Conservation (phyloP, 129 eudicot species). For the Logfia minima region DNA sequence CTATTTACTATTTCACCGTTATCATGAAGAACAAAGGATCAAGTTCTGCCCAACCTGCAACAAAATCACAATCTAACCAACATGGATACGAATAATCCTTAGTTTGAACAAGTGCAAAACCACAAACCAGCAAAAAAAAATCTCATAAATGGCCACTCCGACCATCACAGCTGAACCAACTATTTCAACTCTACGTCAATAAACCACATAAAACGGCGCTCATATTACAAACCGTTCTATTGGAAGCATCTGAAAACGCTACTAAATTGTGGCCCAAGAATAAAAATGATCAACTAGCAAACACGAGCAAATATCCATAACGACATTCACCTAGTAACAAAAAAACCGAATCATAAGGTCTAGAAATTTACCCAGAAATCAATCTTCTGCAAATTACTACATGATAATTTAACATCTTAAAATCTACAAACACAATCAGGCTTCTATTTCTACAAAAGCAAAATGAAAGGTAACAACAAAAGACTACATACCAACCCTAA, state of each 20-base stretch:
- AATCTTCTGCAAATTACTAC: not conserved
- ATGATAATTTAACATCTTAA: constrained; percentile 19
- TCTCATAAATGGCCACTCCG: too few species aligned
- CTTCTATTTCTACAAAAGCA: constrained; percentile 27
- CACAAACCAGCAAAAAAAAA: too few species aligned
- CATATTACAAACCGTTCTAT: not conserved
- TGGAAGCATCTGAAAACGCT: not conserved
- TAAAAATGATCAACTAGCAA: too few species aligned
- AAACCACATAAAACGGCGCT: not conserved
- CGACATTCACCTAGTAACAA: not conserved
- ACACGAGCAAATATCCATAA: not conserved
- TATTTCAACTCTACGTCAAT: not conserved
- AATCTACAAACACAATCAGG: constrained; percentile 30
- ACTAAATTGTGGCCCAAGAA: not conserved
- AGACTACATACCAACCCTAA: constrained; percentile 22
- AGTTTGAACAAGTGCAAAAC: too few species aligned
- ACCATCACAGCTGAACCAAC: not conserved
- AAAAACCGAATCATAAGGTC: not conserved
- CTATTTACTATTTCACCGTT: not conserved
- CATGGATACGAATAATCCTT: not conserved
- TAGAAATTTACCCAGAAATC: not conserved
- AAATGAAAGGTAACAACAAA: not conserved
- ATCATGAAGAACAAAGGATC: not conserved
- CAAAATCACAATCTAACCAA: not conserved
- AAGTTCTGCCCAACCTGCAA: not conserved